A percentile compares a stretch with the other conserved stretches of the same genome.
These are phyloP conservation scores for Neurospora hispaniola DNA, from an alignment of 495 filamentous ascomycete species.

Conservation along the genomic window DNA sequence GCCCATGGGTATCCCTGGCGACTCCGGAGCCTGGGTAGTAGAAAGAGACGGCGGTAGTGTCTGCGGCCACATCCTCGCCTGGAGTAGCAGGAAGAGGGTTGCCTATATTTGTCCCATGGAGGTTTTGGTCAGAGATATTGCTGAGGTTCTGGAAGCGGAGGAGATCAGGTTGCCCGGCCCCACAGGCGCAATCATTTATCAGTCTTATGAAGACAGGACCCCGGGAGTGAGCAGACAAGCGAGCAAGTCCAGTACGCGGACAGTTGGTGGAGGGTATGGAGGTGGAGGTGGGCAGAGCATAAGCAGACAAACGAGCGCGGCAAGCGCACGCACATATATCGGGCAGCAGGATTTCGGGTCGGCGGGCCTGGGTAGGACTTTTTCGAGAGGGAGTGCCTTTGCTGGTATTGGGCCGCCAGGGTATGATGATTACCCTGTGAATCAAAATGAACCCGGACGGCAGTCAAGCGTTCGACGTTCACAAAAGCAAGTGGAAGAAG, in stretches of 20 bases:
- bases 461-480: background rate
- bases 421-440: background rate
- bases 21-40: conserved; percentile 89
- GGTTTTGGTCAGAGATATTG: conserved; percentile 74
- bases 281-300: background rate
- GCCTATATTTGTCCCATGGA: conserved; percentile 96
- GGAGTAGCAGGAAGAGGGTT: conserved; percentile 60
- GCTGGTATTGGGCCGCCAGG: background rate
- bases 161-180: conserved; percentile 44
- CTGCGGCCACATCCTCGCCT: conserved; percentile 84
- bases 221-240: background rate
- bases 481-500: background rate
- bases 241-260: background rate
- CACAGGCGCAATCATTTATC: conserved; percentile 10
- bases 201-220: background rate
- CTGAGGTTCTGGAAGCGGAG: conserved; percentile 52
- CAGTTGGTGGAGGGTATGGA: background rate
- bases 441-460: background rate
- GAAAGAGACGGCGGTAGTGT: conserved; percentile 69
- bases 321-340: background rate
- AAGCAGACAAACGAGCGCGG: background rate
- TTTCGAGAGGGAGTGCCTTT: background rate
- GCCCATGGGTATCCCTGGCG: conserved; percentile 62
- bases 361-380: background rate
- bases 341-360: background rate